phyloP scores from a whole-genome alignment of 164 flowering plant genomes.

The Umbellularia californica region DNA sequence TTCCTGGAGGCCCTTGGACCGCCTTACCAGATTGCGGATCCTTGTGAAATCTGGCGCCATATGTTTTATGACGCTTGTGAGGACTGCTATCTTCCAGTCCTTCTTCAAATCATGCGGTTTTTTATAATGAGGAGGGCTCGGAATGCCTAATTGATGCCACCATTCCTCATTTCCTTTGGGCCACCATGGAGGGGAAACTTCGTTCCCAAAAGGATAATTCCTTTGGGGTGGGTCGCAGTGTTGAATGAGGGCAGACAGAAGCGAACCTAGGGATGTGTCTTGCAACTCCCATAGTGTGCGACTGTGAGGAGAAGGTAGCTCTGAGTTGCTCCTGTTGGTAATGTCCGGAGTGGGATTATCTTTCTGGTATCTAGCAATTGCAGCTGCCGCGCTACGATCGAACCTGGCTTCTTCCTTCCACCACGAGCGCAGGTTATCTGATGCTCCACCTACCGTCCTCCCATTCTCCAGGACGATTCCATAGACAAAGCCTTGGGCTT shows the following conservation, averaged over 20 bases:
- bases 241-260: conserved; percentile 68
- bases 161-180: conserved; percentile 67
- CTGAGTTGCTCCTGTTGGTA: conserved; percentile 24
- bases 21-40: conserved; percentile 63
- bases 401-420: conserved; percentile 67
- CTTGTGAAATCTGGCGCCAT: conserved; percentile 67
- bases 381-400: conserved; percentile 46
- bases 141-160: conserved; percentile 59
- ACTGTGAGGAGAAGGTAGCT: conserved; percentile 25
- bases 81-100: conserved; percentile 65
- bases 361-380: conserved; percentile 6
- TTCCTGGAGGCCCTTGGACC: conserved; percentile 70
- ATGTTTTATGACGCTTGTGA: conserved; percentile 71
- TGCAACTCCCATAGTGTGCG: conserved; percentile 59
- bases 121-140: conserved; percentile 62
- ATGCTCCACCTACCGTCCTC: conserved; percentile 56
- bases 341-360: conserved; percentile 29
- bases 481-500: conserved; percentile 62
- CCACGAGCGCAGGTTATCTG: conserved; percentile 64
- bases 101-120: conserved; percentile 79
- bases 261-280: conserved; percentile 71
- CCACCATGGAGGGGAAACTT: conserved; percentile 82
- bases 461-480: conserved; percentile 71
- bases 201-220: conserved; percentile 64
- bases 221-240: conserved; percentile 83